phyloP scores from a whole-genome alignment of 305 asterid species.

The Fraxinus greggii region DNA sequence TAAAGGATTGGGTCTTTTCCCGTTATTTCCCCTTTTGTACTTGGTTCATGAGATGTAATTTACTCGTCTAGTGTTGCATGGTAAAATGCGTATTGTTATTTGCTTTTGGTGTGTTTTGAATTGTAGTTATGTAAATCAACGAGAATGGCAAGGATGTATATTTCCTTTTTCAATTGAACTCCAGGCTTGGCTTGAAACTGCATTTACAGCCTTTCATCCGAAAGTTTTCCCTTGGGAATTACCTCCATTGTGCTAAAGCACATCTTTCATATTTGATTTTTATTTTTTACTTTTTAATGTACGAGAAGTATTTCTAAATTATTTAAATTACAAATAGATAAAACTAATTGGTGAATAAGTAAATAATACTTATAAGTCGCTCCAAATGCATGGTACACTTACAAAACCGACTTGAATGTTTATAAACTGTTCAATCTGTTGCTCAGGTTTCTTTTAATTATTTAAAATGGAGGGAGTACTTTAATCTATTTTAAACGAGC shows the following conservation, averaged over 20 bases:
- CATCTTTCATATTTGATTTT: not conserved
- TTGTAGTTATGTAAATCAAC: not conserved
- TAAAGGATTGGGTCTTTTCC: not conserved
- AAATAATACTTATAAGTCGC: not conserved
- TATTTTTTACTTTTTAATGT: not conserved
- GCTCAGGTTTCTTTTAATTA: not conserved
- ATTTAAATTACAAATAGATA: not conserved
- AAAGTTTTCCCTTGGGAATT: not conserved
- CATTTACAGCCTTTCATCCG: not conserved
- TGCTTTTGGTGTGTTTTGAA: not conserved
- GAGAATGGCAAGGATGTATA: not conserved
- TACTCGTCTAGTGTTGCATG: not conserved
- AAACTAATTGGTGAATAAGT: not conserved
- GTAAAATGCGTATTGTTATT: not conserved
- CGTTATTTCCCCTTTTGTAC: not conserved
- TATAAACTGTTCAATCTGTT: not conserved
- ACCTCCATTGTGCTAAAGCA: not conserved
- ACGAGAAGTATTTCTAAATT: not conserved
- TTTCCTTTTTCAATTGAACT: not conserved
- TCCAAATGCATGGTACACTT: not conserved
- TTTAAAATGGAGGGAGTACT: not conserved
- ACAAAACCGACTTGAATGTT: not conserved
- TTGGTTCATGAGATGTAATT: not conserved
- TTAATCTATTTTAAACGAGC: not conserved
- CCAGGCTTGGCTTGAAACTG: not conserved